Percentiles rank a stretch among this genome's conserved stretches.
Conservation (phyloP, 2,329 filamentous ascomycete species). For the Penicillium freii region DNA sequence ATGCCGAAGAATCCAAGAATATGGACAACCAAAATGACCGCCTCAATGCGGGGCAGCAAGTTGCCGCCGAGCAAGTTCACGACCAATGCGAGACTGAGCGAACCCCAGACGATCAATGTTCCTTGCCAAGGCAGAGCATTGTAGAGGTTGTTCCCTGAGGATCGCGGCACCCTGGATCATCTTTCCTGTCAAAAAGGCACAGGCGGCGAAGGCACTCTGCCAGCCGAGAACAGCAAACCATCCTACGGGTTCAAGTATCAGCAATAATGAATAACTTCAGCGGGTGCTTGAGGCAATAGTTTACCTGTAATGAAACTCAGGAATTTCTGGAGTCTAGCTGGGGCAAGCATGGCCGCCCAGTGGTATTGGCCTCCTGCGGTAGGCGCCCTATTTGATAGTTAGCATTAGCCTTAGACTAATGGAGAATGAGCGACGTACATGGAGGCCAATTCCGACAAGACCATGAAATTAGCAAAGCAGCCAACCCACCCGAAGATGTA, state of each 20-base stretch:
- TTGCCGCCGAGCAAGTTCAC: conserved; percentile 47
- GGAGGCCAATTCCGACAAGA: conserved; percentile 31
- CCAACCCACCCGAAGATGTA: conserved; percentile 32
- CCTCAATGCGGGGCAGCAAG: conserved; percentile 49
- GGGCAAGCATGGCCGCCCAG: conserved; percentile 42
- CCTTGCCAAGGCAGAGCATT: conserved; percentile 48
- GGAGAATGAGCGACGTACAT: conserved; percentile 19
- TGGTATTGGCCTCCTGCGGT: conserved; percentile 40
- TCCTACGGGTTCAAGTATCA: conserved; percentile 16
- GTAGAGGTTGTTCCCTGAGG: conserved; percentile 40
- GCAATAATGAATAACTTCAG: not conserved
- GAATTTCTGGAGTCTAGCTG: conserved; percentile 31
- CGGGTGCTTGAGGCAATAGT: not conserved
- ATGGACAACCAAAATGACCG: conserved; percentile 49
- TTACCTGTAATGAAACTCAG: conserved; percentile 39
- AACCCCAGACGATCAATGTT: conserved; percentile 48
- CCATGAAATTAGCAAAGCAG: conserved; percentile 18
- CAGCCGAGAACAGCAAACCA: conserved; percentile 44
- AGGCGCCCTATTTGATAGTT: conserved; percentile 19
- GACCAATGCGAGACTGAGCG: conserved; percentile 38
- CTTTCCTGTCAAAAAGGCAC: conserved; percentile 32
- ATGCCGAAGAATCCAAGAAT: conserved; percentile 54
- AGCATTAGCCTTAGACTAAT: not conserved
- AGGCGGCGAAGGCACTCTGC: conserved; percentile 42
- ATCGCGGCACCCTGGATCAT: conserved; percentile 39